Evolutionary conservation across 768 basidiomycete species (phyloP).

Genomic region (Russula abietina): DNA sequence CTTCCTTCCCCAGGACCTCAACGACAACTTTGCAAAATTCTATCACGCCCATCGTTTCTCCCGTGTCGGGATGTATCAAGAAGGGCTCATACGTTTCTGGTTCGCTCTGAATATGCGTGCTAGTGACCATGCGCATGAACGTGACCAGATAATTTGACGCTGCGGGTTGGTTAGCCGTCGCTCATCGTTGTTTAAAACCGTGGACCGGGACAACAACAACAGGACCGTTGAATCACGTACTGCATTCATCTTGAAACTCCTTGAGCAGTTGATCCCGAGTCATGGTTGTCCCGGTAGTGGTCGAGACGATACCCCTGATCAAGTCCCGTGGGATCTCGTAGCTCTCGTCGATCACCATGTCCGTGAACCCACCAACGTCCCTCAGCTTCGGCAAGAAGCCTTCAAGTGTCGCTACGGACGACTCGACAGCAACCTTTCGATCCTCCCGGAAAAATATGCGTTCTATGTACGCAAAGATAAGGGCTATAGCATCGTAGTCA

Average conservation of each 20-base stretch:
- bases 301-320: conserved; percentile 38
- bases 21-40: conserved; percentile 76
- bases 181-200: not conserved
- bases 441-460: conserved; percentile 51
- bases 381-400: conserved; percentile 47
- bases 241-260: conserved; percentile 42
- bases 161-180: conserved; percentile 24
- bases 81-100: conserved; percentile 60
- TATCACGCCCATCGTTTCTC: conserved; percentile 46
- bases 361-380: conserved; percentile 56
- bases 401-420: conserved; percentile 48
- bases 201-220: not conserved
- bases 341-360: conserved; percentile 68
- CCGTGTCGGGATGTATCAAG: conserved; percentile 70
- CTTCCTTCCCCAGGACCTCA: conserved; percentile 71
- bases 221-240: conserved; percentile 30
- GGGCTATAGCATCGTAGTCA: conserved; percentile 41
- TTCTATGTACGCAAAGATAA: conserved; percentile 77
- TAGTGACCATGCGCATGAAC: conserved; percentile 77
- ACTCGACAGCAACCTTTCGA: conserved; percentile 41
- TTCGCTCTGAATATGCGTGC: conserved; percentile 69
- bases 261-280: conserved; percentile 39
- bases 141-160: conserved; percentile 71
- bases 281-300: conserved; percentile 30
- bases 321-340: conserved; percentile 56